Evolutionary conservation across 768 basidiomycete genomes (phyloP).

Genomic region (Boletus rubescentipes): DNA sequence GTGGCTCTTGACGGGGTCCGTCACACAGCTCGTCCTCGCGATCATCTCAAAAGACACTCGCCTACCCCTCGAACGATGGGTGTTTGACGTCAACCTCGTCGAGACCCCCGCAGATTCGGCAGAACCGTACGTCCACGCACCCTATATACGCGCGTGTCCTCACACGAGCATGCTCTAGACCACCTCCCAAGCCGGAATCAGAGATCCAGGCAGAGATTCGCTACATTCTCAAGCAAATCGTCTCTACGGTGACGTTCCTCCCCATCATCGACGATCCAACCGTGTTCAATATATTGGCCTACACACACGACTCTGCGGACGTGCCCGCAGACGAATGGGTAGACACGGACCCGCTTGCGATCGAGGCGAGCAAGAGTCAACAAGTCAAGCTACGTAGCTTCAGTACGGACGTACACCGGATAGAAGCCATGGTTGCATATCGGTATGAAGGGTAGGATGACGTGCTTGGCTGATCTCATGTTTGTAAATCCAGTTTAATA

Average conservation of each 20-base stretch:
- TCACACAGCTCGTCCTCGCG: constrained; percentile 91
- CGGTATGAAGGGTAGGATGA: constrained; percentile 72
- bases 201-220: constrained; percentile 98
- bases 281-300: constrained; percentile 97
- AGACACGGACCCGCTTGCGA: constrained; percentile 89
- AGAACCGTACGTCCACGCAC: constrained; percentile 45
- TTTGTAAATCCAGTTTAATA: neutral
- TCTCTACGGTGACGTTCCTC: constrained; percentile 93
- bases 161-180: constrained; percentile 31
- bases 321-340: constrained; percentile 94
- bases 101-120: constrained; percentile 53
- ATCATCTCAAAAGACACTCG: constrained; percentile 95
- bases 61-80: constrained; percentile 94
- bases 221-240: constrained; percentile 97
- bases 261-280: constrained; percentile 94
- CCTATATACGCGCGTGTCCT: constrained; percentile 1
- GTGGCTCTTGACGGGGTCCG: constrained; percentile 90
- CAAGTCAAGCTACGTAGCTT: constrained; percentile 95
- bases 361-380: constrained; percentile 90
- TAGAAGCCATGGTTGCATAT: constrained; percentile 98
- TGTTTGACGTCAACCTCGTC: constrained; percentile 91
- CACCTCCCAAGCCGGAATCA: constrained; percentile 67
- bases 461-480: neutral
- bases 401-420: constrained; percentile 96
- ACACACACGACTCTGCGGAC: constrained; percentile 89